Conservation (phyloP, 352 stramenopile species). For the Pythium graminicola region DNA sequence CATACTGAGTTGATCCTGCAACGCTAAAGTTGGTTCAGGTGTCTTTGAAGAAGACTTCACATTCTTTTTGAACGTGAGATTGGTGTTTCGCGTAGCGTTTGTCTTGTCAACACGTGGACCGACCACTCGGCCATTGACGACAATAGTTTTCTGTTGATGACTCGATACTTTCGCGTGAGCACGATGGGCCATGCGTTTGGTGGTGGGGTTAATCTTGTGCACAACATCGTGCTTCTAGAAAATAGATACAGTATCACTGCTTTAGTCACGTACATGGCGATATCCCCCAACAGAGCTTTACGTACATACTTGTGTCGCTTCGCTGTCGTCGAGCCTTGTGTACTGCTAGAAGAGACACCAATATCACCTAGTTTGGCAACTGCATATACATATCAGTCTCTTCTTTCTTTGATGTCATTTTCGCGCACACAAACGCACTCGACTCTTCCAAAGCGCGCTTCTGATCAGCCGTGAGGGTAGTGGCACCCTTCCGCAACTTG, state of each 20-base stretch:
- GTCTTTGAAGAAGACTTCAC: not conserved
- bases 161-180: constrained; percentile 41
- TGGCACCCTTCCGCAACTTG: constrained; percentile 42
- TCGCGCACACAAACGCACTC: constrained; percentile 25
- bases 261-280: not conserved
- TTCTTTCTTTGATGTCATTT: not conserved
- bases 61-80: constrained; percentile 12
- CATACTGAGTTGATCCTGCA: constrained; percentile 62
- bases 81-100: constrained; percentile 2
- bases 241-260: not conserved
- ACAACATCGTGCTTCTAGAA: constrained; percentile 22
- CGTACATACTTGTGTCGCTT: constrained; percentile 18
- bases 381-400: constrained; percentile 4
- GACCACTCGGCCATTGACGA: constrained; percentile 56
- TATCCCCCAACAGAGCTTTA: not conserved
- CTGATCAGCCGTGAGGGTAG: constrained; percentile 42
- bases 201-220: constrained; percentile 38
- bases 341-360: not conserved
- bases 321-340: not conserved
- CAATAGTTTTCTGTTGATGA: constrained; percentile 34
- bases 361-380: constrained; percentile 19
- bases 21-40: constrained; percentile 17
- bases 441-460: constrained; percentile 37
- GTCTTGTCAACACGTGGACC: constrained; percentile 32
- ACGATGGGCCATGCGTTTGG: constrained; percentile 36